Evolutionary conservation across 176 grass and related monocot genomes (phyloP), one percentile per base, ranked within the genome.

Genomic region (Carex myosuroides): DNA sequence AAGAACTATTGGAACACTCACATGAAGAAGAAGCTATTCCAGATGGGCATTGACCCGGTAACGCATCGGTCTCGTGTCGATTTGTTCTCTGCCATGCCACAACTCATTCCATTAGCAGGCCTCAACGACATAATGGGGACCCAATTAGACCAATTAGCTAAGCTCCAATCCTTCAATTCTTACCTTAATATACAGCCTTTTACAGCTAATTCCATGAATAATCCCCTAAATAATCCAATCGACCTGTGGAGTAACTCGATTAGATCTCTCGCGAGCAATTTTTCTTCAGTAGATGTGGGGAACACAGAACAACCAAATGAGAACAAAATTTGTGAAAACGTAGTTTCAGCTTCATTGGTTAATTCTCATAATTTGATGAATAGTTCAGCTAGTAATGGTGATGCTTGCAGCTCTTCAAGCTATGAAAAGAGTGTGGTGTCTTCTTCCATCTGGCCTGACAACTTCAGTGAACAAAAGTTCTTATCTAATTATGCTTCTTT

Each of bases 1-100:
- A 89, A 89, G 65, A 89, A 89, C 83, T 89, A 85, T 54, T 89
- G 87, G 87, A 89, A 89, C 84, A 83, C 79, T 60, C 77, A 86
- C 54, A 17, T 89, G 56, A 89, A 74, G 83, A 89, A 89, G 77
- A 85, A 89, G 59, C 60, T 86, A 17, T 60, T 89, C 66, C 78
- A 57, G 21, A 82, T 76, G 64, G 87, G 87, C 35, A 82, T 83
- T 44, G 87, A 89, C 26, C 87, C 84, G 0, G 42, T 60, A 41
- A 89, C 79, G 5, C 87, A 89, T 53, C 53, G 10, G 17, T 84
- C 68, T n/a, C 46, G 59, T 70, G 80, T 67, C 5, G 83, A 85
- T 26, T 79, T 81, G 24, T 56, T 86, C 4, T 71, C 87, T 13
- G 54, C 79, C 71, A 60, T 78, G 26, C 50, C 26, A 3, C 24